Conservation (phyloP, 139 green algal genomes). For the Chlamydomonas incerta region DNA sequence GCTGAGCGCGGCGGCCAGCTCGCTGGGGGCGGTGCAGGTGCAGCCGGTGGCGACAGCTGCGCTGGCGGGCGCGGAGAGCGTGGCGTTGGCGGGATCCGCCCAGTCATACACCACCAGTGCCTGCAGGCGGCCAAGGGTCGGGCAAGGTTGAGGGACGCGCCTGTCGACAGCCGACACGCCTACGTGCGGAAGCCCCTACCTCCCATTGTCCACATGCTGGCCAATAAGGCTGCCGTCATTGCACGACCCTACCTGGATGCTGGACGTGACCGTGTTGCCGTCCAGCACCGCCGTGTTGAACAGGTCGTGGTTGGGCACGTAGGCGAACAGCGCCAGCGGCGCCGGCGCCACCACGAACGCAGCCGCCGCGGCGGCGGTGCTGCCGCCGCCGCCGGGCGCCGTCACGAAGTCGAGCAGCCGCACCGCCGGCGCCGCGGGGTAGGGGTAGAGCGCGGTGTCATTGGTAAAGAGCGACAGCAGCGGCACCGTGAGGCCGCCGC, state of each 20-base stretch:
- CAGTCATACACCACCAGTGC: conserved; percentile 2
- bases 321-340: conserved; percentile 45
- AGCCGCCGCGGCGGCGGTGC: not conserved
- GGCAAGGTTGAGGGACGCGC: too few relatives aligned
- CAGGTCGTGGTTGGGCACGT: conserved; percentile 45
- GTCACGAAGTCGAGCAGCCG: not conserved
- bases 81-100: not conserved
- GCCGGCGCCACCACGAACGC: not conserved
- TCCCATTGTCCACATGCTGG: too few relatives aligned
- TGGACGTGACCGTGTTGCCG: conserved; percentile 13
- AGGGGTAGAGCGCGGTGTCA: not conserved
- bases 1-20: not conserved
- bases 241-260: conserved; percentile 23
- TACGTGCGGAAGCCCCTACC: too few relatives aligned
- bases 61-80: not conserved
- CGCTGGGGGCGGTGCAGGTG: not conserved
- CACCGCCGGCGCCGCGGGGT: not conserved
- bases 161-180: too few relatives aligned
- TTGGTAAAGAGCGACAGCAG: too few relatives aligned
- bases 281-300: conserved; percentile 59
- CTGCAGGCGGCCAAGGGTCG: not conserved
- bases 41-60: not conserved
- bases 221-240: too few relatives aligned
- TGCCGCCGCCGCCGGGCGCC: not conserved
- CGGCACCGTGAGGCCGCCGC: too few relatives aligned